These are phyloP conservation scores for Chondrus crispus DNA, from an alignment of 23 red algal species.

Conservation along the genomic window DNA sequence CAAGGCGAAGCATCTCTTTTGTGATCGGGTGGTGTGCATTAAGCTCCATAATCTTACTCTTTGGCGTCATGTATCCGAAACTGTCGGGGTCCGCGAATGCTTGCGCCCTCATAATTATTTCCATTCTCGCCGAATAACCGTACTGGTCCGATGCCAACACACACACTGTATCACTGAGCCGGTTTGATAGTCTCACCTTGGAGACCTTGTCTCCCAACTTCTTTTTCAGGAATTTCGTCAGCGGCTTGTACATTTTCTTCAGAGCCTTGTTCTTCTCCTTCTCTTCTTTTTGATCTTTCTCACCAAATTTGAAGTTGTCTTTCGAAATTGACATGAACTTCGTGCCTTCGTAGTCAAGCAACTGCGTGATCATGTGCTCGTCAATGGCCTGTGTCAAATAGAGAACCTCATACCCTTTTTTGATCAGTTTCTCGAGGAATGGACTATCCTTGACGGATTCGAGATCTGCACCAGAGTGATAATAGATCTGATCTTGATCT, in stretches of 20 bases:
- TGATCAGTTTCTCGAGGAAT: slow-evolving; percentile 84
- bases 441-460: slow-evolving; percentile 63
- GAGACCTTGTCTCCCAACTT: slow-evolving; percentile 68
- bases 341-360: slow-evolving; percentile 73
- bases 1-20: slow-evolving; percentile 39
- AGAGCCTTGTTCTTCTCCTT: slow-evolving; percentile 62
- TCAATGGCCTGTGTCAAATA: slow-evolving; percentile 92
- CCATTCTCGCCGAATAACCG: slow-evolving; percentile 87
- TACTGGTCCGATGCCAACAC: slow-evolving; percentile 73
- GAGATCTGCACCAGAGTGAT: slow-evolving; percentile 58
- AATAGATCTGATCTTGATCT: slow-evolving; percentile 94
- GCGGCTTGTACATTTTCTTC: slow-evolving; percentile 64
- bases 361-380: slow-evolving; percentile 80
- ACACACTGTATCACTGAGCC: slow-evolving; percentile 64
- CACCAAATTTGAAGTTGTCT: slow-evolving; percentile 84
- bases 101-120: slow-evolving; percentile 88
- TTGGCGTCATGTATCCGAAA: slow-evolving; percentile 65
- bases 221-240: slow-evolving; percentile 77
- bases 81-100: slow-evolving; percentile 83
- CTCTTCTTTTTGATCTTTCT: slow-evolving; percentile 75
- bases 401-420: slow-evolving; percentile 83
- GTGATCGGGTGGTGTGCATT: slow-evolving; percentile 81
- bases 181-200: slow-evolving; percentile 78
- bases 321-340: slow-evolving; percentile 83
- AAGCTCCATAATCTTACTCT: slow-evolving; percentile 84